Base-by-base conservation (phyloP, 2,329 filamentous ascomycete genomes). In the Sordariomycetes sp. region DNA sequence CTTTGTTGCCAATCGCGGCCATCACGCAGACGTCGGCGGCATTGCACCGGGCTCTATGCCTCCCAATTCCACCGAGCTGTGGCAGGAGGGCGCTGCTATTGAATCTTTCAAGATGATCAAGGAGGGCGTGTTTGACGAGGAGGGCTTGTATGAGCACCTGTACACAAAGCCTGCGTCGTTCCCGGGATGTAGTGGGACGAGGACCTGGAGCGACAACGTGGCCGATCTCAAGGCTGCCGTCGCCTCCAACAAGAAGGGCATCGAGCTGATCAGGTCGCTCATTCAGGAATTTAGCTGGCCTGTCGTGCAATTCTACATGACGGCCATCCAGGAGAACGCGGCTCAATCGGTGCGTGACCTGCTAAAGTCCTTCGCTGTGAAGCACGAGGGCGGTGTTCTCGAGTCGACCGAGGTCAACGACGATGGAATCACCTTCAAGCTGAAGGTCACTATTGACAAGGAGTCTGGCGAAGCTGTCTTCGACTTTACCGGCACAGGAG, bases 191-290 rank as follows among this genome's bases (percentile, higher is more conserved):
- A 78, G 75, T 1, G 84, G 85, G 0, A 52, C 55, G 2, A 65
- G 86, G 15, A 87, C 83, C 48, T 63, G 92, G 1, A 78, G 73
- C 6, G 86, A 94, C 54, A 93, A 93, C 47, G 67, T 93, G 41
- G 87, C 86, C 30, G 86, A 94, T 49, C 66, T 94, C 15, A 88
- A 90, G 55, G 86, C 86, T 0, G 84, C 90, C 47, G 80, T 92
- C 3, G 86, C 86, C 0, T 83, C 85, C 4, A 93, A 93, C 49
- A 81, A 86, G 42, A 87, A 87, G 43, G 86, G 86, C 6, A 92
- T 92, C 42, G 75, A 75, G 32, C 61, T 88, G 16, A 92, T 93
- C 43, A 72, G 72, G 32, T 68, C 72, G 0, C 63, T 92, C 2
- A 87, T 93, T 43, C 70, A 74, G 14, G 86, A 92, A 47, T 92